These are phyloP conservation scores for Aegilops sharonensis DNA, from an alignment of 176 grass and related monocot species.

Conservation along the genomic window DNA sequence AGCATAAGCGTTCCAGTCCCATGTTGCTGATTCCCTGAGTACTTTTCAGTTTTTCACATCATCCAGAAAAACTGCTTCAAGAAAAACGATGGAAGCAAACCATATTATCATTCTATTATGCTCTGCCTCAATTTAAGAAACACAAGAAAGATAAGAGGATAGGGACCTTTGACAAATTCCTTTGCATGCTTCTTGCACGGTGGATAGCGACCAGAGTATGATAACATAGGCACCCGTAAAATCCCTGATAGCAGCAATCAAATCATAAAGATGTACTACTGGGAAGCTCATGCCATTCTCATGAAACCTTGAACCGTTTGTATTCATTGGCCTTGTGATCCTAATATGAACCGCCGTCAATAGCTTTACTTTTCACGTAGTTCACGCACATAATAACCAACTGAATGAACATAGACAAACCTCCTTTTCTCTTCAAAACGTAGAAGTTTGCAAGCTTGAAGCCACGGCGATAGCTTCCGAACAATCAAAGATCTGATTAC, in stretches of 20 bases:
- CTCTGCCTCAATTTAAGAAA: too few relatives aligned
- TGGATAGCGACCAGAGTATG: too few relatives aligned
- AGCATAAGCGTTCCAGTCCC: background rate
- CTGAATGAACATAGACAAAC: background rate
- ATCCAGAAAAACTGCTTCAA: slow-evolving; percentile 5
- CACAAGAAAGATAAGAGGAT: too few relatives aligned
- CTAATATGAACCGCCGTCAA: background rate
- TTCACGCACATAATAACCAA: background rate
- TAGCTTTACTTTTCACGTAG: background rate
- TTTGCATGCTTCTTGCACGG: too few relatives aligned
- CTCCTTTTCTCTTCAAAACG: background rate
- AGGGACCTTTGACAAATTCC: too few relatives aligned
- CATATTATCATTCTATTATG: background rate
- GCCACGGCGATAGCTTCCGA: background rate
- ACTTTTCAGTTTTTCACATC: background rate
- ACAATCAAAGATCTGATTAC: background rate
- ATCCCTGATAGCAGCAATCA: background rate
- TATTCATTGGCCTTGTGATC: background rate
- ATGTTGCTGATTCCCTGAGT: background rate
- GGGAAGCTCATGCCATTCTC: background rate
- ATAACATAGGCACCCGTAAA: too few relatives aligned
- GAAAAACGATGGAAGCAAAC: slow-evolving; percentile 10
- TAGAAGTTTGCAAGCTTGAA: background rate
- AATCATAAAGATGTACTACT: background rate
- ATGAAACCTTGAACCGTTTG: background rate